These are phyloP conservation scores for Helichrysum umbraculigerum DNA, from an alignment of 129 eudicot species.

Conservation along the genomic window DNA sequence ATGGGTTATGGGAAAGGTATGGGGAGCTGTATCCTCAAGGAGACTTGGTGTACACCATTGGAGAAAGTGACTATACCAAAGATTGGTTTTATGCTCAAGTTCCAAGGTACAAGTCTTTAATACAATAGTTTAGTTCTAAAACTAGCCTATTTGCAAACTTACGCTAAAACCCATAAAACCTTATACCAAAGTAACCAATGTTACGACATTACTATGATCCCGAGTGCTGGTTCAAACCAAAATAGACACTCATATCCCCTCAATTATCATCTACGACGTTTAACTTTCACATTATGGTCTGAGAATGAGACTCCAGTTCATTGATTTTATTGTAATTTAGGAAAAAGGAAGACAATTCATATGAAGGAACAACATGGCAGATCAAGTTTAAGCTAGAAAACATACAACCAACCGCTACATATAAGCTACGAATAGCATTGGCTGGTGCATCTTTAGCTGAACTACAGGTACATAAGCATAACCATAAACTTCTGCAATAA, in stretches of 20 bases:
- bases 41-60: constrained; percentile 73
- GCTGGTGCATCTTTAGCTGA: constrained; percentile 80
- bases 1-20: constrained; percentile 94
- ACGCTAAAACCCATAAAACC: no score
- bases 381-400: constrained; percentile 65
- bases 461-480: constrained; percentile 52
- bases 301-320: neutral
- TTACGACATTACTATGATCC: no score
- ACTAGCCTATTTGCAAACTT: no score
- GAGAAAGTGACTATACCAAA: constrained; percentile 61
- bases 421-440: constrained; percentile 68
- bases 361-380: constrained; percentile 86
- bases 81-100: constrained; percentile 96
- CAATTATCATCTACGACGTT: no score
- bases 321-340: constrained; percentile 16
- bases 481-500: no score
- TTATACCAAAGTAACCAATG: no score
- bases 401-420: constrained; percentile 37
- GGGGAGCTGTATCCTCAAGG: constrained; percentile 65
- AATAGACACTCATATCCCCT: no score
- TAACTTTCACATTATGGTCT: no score
- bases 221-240: no score
- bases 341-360: constrained; percentile 55
- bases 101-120: constrained; percentile 46
- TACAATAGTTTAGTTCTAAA: neutral